Base-by-base conservation (phyloP, 768 basidiomycete genomes). In the Lactifluus piperatus region DNA sequence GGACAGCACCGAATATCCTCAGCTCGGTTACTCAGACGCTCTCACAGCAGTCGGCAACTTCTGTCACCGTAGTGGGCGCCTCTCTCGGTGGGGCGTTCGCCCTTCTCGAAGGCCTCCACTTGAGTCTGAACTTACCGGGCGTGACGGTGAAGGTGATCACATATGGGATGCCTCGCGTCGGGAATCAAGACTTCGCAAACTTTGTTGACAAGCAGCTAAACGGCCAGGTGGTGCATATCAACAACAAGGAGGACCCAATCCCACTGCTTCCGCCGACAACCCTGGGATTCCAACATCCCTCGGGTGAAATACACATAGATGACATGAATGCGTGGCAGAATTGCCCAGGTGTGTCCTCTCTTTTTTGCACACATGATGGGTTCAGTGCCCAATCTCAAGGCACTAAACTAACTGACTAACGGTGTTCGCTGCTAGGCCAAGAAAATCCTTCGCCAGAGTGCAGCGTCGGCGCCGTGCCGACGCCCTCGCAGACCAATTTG, bases 371-470 rank as follows among this genome's bases (percentile, higher is more conserved):
- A 20, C 29, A 29, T 47, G 7, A 6, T 29, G 26, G 13, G 16
- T 3, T n/a, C 7, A n/a, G 20, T 44, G 43, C 9, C 7, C n/a
- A n/a, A 9, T 20, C 39, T 1, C n/a, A 27, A 13, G 14, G 41
- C 22, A 30, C 34, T 58, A 36, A n/a, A n/a, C n/a, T n/a, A n/a
- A n/a, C n/a, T n/a, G n/a, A 44, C 10, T 36, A 39, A 5, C 14
- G 0, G 37, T 18, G 14, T 37, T 9, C 7, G 37, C 51, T 32
- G 30, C 4, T 34, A 81, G 81, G 84, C 4, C 78, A 85, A 58
- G 86, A 88, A 60, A 86, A 87, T 66, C 65, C 75, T 7, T 80
- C 75, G n/a, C n/a, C 60, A 60, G 43, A 75, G 56, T 86, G 85
- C 69, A 75, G 67, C 11, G 74, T 75, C n/a, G 84, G 82, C 1